These are phyloP conservation scores for Huntiella bhutanensis DNA, from an alignment of 2,329 filamentous ascomycete genomes.

Conservation along the genomic window DNA sequence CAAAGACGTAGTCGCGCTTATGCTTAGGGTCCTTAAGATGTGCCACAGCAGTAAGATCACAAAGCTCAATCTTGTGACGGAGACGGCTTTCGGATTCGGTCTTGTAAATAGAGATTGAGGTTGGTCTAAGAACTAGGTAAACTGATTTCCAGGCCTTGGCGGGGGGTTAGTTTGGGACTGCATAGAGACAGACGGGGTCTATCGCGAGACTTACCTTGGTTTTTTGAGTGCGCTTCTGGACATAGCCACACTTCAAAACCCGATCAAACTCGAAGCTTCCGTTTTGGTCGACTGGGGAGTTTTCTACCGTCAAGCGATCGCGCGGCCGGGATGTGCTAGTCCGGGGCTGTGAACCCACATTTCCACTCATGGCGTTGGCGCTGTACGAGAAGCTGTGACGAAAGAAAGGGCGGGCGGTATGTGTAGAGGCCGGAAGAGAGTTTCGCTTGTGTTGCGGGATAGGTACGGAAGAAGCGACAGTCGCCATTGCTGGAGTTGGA, in stretches of 20 bases:
- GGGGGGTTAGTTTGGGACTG: neutral
- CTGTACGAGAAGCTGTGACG: conserved; percentile 5
- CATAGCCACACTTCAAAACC: conserved; percentile 72
- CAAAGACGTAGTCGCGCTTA: conserved; percentile 73
- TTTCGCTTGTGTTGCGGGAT: conserved; percentile 7
- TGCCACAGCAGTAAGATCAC: conserved; percentile 79
- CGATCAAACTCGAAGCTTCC: conserved; percentile 93
- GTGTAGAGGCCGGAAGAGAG: neutral
- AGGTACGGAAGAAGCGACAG: conserved; percentile 7
- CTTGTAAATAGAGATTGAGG: conserved; percentile 82
- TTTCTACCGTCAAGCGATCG: conserved; percentile 26
- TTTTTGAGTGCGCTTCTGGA: conserved; percentile 78
- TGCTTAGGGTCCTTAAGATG: conserved; percentile 78
- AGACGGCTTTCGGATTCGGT: conserved; percentile 78
- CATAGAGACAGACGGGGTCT: neutral
- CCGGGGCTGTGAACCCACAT: neutral
- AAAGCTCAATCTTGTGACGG: conserved; percentile 69
- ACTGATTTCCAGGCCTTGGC: conserved; percentile 70
- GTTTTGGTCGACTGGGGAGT: conserved; percentile 79
- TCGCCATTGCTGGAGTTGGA: conserved; percentile 1
- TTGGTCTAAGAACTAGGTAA: conserved; percentile 77
- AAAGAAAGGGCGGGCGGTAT: conserved; percentile 2
- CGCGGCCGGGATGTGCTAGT: conserved; percentile 1
- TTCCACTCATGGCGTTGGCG: neutral
- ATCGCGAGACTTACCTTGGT: conserved; percentile 48